phyloP scores from a whole-genome alignment of 2,329 filamentous ascomycete species.

The Triangularia setosa region DNA sequence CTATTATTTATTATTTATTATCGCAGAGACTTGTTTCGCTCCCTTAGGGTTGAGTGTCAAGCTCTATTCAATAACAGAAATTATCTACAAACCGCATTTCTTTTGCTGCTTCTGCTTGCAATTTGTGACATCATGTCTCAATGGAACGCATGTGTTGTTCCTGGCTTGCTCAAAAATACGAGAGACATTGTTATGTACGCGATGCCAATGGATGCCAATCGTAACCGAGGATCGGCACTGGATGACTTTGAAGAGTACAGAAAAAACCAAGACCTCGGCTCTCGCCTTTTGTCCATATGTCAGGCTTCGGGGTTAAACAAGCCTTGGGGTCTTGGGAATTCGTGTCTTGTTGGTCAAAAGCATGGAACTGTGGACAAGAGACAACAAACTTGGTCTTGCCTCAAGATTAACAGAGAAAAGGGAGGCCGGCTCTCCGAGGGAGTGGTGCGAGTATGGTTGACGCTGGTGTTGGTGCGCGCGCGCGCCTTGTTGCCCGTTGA shows the following conservation, averaged over 20 bases:
- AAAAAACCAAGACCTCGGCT: not conserved
- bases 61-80: not conserved
- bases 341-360: not conserved
- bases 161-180: not conserved
- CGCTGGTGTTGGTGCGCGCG: no score
- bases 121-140: not conserved
- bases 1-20: not conserved
- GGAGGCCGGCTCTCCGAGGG: no score
- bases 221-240: not conserved
- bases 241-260: no score
- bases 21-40: conserved; percentile 12
- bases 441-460: no score
- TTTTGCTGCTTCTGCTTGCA: not conserved
- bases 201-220: not conserved
- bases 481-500: no score
- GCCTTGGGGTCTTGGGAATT: no score
- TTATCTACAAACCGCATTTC: not conserved
- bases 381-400: no score
- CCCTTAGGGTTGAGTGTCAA: conserved; percentile 17
- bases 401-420: no score
- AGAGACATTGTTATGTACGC: not conserved
- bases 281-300: not conserved
- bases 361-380: not conserved
- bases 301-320: not conserved
- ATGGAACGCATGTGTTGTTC: not conserved